Evolutionary conservation across 1,284 basidiomycete species (phyloP).

Genomic region (Rhizoctonia solani): DNA sequence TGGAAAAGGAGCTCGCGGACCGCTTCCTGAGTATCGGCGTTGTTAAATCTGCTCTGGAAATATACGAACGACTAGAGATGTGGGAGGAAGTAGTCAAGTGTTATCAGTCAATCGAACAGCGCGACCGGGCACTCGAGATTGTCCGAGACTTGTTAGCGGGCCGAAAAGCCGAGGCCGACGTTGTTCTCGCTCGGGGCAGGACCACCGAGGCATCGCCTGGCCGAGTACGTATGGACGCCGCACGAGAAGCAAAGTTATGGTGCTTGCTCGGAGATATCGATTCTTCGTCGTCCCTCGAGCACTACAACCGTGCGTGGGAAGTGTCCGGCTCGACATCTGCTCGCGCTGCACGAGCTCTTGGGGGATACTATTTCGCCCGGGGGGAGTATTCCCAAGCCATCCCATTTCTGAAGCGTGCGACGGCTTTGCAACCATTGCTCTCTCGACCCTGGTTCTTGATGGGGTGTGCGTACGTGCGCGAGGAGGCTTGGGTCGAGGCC

Average conservation of each 20-base stretch:
- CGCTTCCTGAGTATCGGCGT: constrained; percentile 84
- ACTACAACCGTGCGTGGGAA: constrained; percentile 86
- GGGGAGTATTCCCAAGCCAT: constrained; percentile 68
- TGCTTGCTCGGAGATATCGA: constrained; percentile 95
- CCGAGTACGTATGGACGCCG: constrained; percentile 59
- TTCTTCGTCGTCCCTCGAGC: constrained; percentile 62
- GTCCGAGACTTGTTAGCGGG: constrained; percentile 85
- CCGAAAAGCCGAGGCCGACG: constrained; percentile 76
- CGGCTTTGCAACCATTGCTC: constrained; percentile 86
- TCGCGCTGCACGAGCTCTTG: constrained; percentile 89
- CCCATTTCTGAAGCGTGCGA: constrained; percentile 70
- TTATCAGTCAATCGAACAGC: constrained; percentile 77
- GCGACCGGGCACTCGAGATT: constrained; percentile 74
- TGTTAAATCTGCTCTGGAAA: constrained; percentile 83
- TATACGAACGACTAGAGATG: constrained; percentile 92
- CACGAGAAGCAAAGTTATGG: constrained; percentile 91
- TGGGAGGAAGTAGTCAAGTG: constrained; percentile 94
- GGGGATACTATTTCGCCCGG: constrained; percentile 77
- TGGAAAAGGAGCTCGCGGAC: constrained; percentile 84
- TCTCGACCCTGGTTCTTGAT: constrained; percentile 94
- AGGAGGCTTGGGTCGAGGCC: constrained; percentile 83
- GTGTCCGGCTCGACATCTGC: constrained; percentile 80
- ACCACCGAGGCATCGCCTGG: constrained; percentile 50
- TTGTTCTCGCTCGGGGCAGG: constrained; percentile 67
- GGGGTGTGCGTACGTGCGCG: constrained; percentile 83